These are phyloP conservation scores for Pseudozyma sp. DNA, from an alignment of 1,284 basidiomycete species.

Conservation along the genomic window DNA sequence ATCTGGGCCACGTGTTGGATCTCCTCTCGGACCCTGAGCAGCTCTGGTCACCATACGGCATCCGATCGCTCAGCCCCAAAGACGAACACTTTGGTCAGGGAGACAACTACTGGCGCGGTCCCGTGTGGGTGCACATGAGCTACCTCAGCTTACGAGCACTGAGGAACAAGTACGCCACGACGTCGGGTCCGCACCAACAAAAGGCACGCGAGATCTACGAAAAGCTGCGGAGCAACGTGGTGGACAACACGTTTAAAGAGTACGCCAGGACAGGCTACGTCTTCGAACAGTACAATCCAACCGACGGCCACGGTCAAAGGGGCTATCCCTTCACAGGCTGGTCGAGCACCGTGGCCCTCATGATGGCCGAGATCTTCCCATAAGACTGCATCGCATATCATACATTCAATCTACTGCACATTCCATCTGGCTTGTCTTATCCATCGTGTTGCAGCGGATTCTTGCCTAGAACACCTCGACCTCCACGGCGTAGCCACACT, in stretches of 20 bases:
- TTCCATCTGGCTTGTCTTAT: too few species aligned
- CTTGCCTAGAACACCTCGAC: constrained; percentile 51
- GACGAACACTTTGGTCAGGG: constrained; percentile 89
- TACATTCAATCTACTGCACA: neutral
- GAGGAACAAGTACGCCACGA: constrained; percentile 81
- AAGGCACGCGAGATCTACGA: constrained; percentile 82
- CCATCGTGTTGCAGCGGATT: too few species aligned
- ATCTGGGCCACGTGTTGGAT: constrained; percentile 82
- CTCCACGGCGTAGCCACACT: constrained; percentile 57
- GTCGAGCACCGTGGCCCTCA: constrained; percentile 63
- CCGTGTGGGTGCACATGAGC: constrained; percentile 97
- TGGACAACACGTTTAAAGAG: constrained; percentile 89
- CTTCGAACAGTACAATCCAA: constrained; percentile 93
- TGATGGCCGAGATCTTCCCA: constrained; percentile 65
- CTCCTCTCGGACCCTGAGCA: constrained; percentile 81
- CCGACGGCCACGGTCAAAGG: constrained; percentile 82
- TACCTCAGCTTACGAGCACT: constrained; percentile 84
- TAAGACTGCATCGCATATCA: constrained; percentile 7
- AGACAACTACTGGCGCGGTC: constrained; percentile 96
- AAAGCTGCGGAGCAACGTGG: constrained; percentile 81
- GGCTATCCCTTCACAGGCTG: constrained; percentile 72
- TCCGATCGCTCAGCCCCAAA: constrained; percentile 84
- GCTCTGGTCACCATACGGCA: constrained; percentile 89
- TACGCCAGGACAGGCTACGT: constrained; percentile 90
- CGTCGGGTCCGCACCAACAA: constrained; percentile 82